Conservation (phyloP, 305 asterid species). For the Rubia peregrina region DNA sequence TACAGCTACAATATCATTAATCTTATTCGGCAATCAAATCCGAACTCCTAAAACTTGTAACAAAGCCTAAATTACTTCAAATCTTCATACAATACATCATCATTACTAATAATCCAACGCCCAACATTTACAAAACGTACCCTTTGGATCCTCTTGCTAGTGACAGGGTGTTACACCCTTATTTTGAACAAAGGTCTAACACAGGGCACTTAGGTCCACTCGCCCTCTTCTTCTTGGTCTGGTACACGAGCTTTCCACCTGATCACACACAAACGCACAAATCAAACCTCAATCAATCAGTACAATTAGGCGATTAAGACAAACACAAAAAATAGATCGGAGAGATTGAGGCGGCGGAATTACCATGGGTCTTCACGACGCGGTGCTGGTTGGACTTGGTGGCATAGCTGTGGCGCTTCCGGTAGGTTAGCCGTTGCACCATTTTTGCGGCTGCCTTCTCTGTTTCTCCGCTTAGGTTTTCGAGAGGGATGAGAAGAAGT, state of each 20-base stretch:
- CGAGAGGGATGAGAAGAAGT: constrained; percentile 16
- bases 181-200: no score
- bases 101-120: not conserved
- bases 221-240: constrained; percentile 80
- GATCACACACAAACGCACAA: constrained; percentile 14
- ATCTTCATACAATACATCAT: not conserved
- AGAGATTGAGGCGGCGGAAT: not conserved
- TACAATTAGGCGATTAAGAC: not conserved
- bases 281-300: not conserved
- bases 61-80: no score
- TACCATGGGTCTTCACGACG: constrained; percentile 51
- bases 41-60: not conserved
- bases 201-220: constrained; percentile 82
- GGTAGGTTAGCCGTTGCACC: constrained; percentile 58
- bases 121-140: constrained; percentile 21
- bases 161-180: no score
- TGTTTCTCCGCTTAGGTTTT: not conserved
- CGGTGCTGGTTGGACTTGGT: constrained; percentile 51
- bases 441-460: constrained; percentile 20
- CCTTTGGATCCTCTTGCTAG: constrained; percentile 86
- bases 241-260: constrained; percentile 81
- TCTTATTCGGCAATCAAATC: not conserved
- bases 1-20: no score
- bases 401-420: constrained; percentile 55
- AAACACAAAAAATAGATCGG: not conserved